Evolutionary conservation across 352 stramenopile genomes (phyloP).

Genomic region (Phytophthora gonapodyides): DNA sequence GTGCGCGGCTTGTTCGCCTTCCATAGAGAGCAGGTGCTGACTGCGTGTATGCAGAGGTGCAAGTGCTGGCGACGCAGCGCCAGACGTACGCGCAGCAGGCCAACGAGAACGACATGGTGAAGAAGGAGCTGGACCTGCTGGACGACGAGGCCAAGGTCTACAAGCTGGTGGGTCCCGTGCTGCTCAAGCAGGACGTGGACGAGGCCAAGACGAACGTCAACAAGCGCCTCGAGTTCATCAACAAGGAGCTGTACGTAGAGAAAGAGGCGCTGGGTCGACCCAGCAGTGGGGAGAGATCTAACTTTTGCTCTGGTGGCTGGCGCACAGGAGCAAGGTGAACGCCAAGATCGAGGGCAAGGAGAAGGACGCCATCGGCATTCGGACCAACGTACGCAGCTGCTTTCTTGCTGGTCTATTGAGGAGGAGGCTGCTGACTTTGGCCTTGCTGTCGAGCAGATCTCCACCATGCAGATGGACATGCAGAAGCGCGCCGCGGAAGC

Average conservation of each 20-base stretch:
- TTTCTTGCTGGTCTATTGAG: not conserved
- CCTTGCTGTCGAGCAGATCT: constrained; percentile 62
- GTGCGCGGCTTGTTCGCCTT: not conserved
- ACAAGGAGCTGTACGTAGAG: constrained; percentile 85
- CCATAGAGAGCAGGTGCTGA: not conserved
- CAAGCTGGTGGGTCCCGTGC: constrained; percentile 95
- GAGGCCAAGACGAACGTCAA: constrained; percentile 95
- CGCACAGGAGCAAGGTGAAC: constrained; percentile 81
- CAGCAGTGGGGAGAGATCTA: too few species aligned
- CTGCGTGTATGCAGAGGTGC: constrained; percentile 54
- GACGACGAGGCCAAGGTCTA: constrained; percentile 91
- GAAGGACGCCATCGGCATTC: constrained; percentile 89
- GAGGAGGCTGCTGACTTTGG: not conserved
- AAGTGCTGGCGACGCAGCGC: constrained; percentile 83
- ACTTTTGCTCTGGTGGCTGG: not conserved
- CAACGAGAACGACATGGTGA: constrained; percentile 97
- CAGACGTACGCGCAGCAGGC: constrained; percentile 92
- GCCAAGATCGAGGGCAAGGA: constrained; percentile 90
- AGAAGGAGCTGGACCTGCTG: constrained; percentile 91
- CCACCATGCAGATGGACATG: constrained; percentile 90
- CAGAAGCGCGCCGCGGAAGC: constrained; percentile 85
- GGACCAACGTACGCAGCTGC: constrained; percentile 64
- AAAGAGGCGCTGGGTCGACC: not conserved
- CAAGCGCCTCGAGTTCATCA: constrained; percentile 97
- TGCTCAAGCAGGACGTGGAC: constrained; percentile 95